A percentile compares a stretch with the other conserved stretches of the same genome.
Evolutionary conservation across 495 filamentous ascomycete genomes (phyloP).

Genomic region (Neurospora sp.): DNA sequence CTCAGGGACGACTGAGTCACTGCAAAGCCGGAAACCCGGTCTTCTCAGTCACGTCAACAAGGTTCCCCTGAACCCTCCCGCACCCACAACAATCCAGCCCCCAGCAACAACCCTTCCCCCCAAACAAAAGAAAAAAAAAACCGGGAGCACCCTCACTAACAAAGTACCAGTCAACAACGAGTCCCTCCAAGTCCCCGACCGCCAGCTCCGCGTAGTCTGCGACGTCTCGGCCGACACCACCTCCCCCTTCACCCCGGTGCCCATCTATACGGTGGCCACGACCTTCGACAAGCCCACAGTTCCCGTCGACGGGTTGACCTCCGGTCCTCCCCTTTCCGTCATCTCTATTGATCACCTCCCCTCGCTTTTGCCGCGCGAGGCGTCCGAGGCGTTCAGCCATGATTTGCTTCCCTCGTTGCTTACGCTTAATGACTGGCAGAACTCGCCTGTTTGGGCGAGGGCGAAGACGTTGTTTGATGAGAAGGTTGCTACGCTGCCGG

Average conservation of each 20-base stretch:
- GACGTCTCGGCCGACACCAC: slow-evolving; percentile 68
- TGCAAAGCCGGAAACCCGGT: not conserved
- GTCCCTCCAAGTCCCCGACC: slow-evolving; percentile 54
- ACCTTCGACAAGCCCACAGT: slow-evolving; percentile 81
- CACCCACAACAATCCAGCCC: not conserved
- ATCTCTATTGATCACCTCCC: slow-evolving; percentile 91
- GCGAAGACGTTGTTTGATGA: slow-evolving; percentile 78
- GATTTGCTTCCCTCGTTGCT: slow-evolving; percentile 72
- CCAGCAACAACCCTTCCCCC: not conserved
- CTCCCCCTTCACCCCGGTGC: slow-evolving; percentile 50
- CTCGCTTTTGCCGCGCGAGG: slow-evolving; percentile 74
- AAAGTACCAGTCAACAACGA: slow-evolving; percentile 46
- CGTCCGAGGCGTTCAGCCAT: slow-evolving; percentile 72
- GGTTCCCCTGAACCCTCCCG: not conserved
- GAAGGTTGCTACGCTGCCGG: slow-evolving; percentile 68
- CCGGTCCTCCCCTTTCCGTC: slow-evolving; percentile 55
- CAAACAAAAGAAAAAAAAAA: not conserved
- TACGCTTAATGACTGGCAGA: slow-evolving; percentile 63
- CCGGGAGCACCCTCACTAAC: not conserved
- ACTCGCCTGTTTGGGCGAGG: slow-evolving; percentile 66
- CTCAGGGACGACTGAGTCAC: not conserved
- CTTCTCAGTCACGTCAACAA: not conserved
- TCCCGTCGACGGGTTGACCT: slow-evolving; percentile 48
- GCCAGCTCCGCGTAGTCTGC: slow-evolving; percentile 76
- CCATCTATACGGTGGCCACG: slow-evolving; percentile 73